Evolutionary conservation across 805 yeast genomes (phyloP).

Genomic region (Lipomyces yamadae): DNA sequence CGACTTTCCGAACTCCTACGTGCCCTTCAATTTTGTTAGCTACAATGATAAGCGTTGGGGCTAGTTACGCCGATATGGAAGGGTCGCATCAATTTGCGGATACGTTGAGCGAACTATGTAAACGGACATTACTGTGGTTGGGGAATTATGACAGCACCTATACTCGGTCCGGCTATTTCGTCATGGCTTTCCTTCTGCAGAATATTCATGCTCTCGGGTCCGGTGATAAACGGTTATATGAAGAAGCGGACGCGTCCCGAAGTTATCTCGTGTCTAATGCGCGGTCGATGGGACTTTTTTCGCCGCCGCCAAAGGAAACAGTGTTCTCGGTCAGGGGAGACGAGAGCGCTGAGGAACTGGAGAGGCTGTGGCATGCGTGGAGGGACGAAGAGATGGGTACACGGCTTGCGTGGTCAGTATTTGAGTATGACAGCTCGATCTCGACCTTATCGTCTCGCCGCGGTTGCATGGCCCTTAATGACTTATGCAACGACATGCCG

Average conservation of each 20-base stretch:
- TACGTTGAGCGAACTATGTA: constrained; percentile 35
- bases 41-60: constrained; percentile 38
- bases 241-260: constrained; percentile 37
- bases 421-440: constrained; percentile 38
- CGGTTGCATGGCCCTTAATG: constrained; percentile 37
- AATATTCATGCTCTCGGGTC: constrained; percentile 39
- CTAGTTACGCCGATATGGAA: constrained; percentile 36
- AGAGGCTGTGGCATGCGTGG: constrained; percentile 33
- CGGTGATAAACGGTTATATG: constrained; percentile 36
- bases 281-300: constrained; percentile 37
- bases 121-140: constrained; percentile 35
- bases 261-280: constrained; percentile 35
- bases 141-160: constrained; percentile 26
- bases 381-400: constrained; percentile 33
- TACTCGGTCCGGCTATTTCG: constrained; percentile 35
- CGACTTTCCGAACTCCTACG: constrained; percentile 28
- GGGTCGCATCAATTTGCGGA: constrained; percentile 38
- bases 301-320: constrained; percentile 11
- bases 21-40: constrained; percentile 35
- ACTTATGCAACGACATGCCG: constrained; percentile 36
- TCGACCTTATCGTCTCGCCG: constrained; percentile 37
- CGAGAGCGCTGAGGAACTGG: constrained; percentile 35
- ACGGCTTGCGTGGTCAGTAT: constrained; percentile 38
- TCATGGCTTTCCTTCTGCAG: constrained; percentile 36
- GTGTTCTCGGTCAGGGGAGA: constrained; percentile 18